phyloP scores from a whole-genome alignment of 148 eudicot genomes.

The Linanthus parryae region DNA sequence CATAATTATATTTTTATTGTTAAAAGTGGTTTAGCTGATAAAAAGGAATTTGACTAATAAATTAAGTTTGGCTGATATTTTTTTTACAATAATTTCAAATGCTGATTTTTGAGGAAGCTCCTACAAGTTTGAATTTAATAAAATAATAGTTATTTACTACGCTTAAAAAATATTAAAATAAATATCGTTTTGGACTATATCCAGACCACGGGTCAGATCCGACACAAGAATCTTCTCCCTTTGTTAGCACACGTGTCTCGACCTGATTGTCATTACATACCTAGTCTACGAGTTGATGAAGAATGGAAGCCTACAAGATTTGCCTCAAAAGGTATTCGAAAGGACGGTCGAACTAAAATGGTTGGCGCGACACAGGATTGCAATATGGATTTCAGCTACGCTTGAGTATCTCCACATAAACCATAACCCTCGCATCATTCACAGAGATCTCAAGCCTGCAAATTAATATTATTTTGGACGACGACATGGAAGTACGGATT shows the following conservation, averaged over 20 bases:
- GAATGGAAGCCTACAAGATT: constrained; percentile 83
- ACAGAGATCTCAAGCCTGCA: constrained; percentile 88
- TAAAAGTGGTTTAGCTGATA: too few species aligned
- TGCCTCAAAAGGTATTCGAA: constrained; percentile 23
- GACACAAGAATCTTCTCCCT: constrained; percentile 80
- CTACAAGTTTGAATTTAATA: too few species aligned
- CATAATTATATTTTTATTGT: too few species aligned
- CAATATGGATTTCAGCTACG: constrained; percentile 72
- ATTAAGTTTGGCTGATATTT: too few species aligned
- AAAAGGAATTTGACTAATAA: too few species aligned
- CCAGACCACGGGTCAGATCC: constrained; percentile 70
- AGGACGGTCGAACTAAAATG: constrained; percentile 58
- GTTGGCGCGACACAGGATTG: constrained; percentile 49
- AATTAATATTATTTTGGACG: constrained; percentile 80
- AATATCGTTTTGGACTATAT: too few species aligned
- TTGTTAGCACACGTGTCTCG: constrained; percentile 76
- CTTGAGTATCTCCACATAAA: constrained; percentile 76
- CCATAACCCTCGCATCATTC: constrained; percentile 63
- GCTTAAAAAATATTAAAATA: too few species aligned
- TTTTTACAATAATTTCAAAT: too few species aligned
- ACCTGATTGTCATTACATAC: constrained; percentile 73
- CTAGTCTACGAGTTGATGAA: constrained; percentile 90
- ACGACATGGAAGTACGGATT: constrained; percentile 84
- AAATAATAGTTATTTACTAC: too few species aligned
- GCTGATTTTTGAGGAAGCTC: too few species aligned